phyloP scores from a whole-genome alignment of 2,329 filamentous ascomycete species.

The Aureobasidium sp. region DNA sequence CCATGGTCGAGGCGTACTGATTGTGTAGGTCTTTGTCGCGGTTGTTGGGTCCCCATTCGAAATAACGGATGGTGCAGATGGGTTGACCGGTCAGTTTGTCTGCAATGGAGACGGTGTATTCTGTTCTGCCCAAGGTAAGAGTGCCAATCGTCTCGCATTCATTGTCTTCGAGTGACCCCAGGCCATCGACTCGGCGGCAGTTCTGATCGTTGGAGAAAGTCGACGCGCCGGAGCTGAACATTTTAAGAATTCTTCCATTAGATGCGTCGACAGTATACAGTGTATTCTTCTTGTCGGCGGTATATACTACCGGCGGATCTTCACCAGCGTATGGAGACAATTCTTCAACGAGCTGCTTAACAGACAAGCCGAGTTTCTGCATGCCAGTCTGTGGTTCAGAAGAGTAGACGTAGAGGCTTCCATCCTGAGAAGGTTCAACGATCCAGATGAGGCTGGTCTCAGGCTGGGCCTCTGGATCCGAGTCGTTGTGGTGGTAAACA shows the following conservation, averaged over 20 bases:
- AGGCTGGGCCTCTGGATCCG: constrained; percentile 49
- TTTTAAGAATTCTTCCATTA: constrained; percentile 73
- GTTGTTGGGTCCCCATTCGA: constrained; percentile 91
- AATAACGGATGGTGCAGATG: constrained; percentile 84
- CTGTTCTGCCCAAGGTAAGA: constrained; percentile 73
- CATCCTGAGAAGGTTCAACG: constrained; percentile 83
- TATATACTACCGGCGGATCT: constrained; percentile 76
- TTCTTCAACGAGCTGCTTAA: constrained; percentile 82
- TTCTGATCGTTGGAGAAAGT: constrained; percentile 59
- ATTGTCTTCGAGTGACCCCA: constrained; percentile 46
- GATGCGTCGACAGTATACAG: constrained; percentile 83
- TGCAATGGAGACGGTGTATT: constrained; percentile 84
- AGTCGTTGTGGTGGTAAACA: constrained; percentile 64
- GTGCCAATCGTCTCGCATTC: constrained; percentile 76
- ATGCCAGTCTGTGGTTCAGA: constrained; percentile 55
- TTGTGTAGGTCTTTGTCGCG: constrained; percentile 78
- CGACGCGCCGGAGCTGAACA: constrained; percentile 69
- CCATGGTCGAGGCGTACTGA: constrained; percentile 72
- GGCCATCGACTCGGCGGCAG: constrained; percentile 61
- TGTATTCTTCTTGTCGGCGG: constrained; percentile 81
- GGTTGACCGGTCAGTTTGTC: constrained; percentile 62
- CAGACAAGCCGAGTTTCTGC: constrained; percentile 60
- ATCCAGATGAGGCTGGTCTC: constrained; percentile 85
- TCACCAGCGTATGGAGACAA: constrained; percentile 67
- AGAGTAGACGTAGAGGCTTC: constrained; percentile 77